A percentile compares a stretch with the other conserved stretches of the same genome.
Conservation (phyloP, 768 basidiomycete genomes). For the Phylloporus sp. region DNA sequence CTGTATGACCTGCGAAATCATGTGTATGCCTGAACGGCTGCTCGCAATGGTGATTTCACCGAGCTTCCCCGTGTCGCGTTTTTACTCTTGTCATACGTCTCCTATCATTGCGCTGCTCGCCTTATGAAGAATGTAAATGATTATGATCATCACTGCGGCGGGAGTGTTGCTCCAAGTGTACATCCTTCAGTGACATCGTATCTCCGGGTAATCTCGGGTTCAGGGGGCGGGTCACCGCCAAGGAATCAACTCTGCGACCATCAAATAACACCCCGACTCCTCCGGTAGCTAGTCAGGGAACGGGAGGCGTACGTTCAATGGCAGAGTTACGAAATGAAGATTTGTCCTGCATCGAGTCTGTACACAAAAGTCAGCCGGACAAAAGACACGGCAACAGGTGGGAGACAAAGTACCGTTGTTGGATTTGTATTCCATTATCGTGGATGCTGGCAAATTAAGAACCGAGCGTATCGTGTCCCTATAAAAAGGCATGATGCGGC, state of each 20-base stretch:
- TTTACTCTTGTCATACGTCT: conserved; percentile 10
- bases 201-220: background rate
- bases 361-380: conserved; percentile 1
- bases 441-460: conserved; percentile 68
- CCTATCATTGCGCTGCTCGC: background rate
- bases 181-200: conserved; percentile 1
- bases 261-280: background rate
- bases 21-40: conserved; percentile 8
- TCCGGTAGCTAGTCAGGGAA: conserved; percentile 10
- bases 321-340: conserved; percentile 76
- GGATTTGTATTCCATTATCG: conserved; percentile 92
- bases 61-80: background rate
- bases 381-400: background rate
- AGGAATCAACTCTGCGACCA: background rate
- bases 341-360: conserved; percentile 87
- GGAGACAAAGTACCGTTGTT: conserved; percentile 59
- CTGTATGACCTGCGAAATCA: conserved; percentile 36
- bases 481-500: too few species aligned
- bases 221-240: background rate
- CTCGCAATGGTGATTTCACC: background rate
- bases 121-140: conserved; percentile 1
- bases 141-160: background rate
- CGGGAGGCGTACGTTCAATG: conserved; percentile 39
- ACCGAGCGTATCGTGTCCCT: conserved; percentile 80
- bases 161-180: conserved; percentile 3